Conservation (phyloP, 208 protist genomes). For the Vickermania ingenoplastis region DNA sequence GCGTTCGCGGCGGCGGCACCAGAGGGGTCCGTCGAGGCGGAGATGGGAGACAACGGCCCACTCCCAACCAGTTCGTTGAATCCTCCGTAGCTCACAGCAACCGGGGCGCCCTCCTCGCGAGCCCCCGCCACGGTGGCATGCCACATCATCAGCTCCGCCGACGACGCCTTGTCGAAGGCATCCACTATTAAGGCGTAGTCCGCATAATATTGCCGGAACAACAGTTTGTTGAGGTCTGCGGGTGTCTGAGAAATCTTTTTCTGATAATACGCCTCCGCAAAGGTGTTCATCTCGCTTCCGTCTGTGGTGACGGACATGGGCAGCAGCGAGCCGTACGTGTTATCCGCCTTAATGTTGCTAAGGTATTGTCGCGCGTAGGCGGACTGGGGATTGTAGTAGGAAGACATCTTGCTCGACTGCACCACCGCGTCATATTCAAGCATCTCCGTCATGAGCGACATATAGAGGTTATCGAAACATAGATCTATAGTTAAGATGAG, state of each 20-base stretch:
- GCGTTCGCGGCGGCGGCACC: neutral
- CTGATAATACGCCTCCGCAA: neutral
- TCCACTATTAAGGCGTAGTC: too few species aligned
- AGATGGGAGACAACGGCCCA: neutral
- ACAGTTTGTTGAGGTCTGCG: neutral
- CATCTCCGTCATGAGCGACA: neutral
- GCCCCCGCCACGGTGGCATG: neutral
- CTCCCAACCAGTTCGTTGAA: neutral
- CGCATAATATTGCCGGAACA: neutral
- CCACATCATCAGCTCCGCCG: conserved; percentile 1
- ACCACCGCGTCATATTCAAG: neutral
- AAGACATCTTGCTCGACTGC: neutral
- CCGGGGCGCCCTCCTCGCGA: neutral
- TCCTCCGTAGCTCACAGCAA: neutral
- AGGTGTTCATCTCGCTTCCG: neutral
- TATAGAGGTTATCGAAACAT: neutral
- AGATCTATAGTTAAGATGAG: neutral
- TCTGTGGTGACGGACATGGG: neutral
- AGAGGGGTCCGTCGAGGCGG: neutral
- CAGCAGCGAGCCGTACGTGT: neutral
- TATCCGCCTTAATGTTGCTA: neutral
- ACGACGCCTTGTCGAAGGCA: neutral
- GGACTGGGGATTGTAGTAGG: too few species aligned
- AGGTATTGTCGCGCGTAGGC: neutral
- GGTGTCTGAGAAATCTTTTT: neutral